Evolutionary conservation across 2,329 filamentous ascomycete genomes (phyloP).

Genomic region (Alternaria brassicicola): DNA sequence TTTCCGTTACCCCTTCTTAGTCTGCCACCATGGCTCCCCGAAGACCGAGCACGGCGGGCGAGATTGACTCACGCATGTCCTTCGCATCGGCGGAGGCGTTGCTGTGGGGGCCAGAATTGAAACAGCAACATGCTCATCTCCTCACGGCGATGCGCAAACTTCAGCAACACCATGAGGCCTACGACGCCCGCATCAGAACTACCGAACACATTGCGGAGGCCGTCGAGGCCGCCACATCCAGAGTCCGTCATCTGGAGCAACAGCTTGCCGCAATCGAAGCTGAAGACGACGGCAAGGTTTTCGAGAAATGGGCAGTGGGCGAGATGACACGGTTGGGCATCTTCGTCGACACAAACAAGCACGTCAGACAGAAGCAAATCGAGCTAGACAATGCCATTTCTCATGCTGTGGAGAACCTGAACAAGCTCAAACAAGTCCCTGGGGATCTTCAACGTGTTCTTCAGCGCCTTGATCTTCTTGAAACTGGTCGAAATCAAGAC

Average conservation of each 20-base stretch:
- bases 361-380: conserved; percentile 24
- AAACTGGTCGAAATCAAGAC: conserved; percentile 14
- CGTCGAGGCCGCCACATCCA: conserved; percentile 20
- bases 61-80: conserved; percentile 19
- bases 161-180: conserved; percentile 32
- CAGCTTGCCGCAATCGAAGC: conserved; percentile 33
- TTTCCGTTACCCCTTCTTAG: not conserved
- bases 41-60: conserved; percentile 15
- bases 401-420: conserved; percentile 16
- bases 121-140: conserved; percentile 46
- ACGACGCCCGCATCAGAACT: conserved; percentile 27
- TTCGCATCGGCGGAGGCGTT: conserved; percentile 36
- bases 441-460: conserved; percentile 5
- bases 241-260: conserved; percentile 23
- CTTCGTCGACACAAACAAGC: conserved; percentile 24
- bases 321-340: conserved; percentile 20
- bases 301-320: conserved; percentile 26
- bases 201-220: conserved; percentile 27
- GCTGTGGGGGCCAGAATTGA: conserved; percentile 51
- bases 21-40: conserved; percentile 8
- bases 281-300: conserved; percentile 27
- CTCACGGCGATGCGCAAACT: conserved; percentile 45
- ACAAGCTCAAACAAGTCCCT: conserved; percentile 5
- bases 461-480: conserved; percentile 22
- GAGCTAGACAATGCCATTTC: conserved; percentile 20